Evolutionary conservation across 306 rosid genomes (phyloP).

Genomic region (Arachis hypogaea): DNA sequence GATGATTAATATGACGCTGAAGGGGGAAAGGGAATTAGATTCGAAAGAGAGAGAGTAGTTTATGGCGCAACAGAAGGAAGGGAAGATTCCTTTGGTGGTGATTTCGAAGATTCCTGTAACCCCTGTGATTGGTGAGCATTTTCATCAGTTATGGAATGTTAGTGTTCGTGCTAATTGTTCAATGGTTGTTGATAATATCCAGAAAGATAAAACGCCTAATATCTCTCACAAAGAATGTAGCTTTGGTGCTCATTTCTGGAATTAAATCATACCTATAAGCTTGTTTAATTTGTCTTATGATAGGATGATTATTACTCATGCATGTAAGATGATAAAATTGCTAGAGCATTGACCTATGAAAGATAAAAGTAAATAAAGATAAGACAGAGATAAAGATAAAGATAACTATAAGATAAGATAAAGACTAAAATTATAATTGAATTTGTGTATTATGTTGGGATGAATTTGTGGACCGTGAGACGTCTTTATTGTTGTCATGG

Average conservation of each 20-base stretch:
- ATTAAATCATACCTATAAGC: too few species aligned
- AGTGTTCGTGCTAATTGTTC: constrained; percentile 42
- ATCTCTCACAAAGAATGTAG: constrained; percentile 39
- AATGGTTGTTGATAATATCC: constrained; percentile 47
- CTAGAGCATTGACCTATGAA: too few species aligned
- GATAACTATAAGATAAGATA: too few species aligned
- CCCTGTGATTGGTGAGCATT: constrained; percentile 23
- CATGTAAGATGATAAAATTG: too few species aligned
- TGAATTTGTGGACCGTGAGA: too few species aligned
- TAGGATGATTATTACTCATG: too few species aligned
- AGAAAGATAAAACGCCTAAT: constrained; percentile 18
- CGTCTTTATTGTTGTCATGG: too few species aligned
- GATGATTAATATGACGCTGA: constrained; percentile 31
- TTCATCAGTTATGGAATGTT: constrained; percentile 31
- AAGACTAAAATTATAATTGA: too few species aligned
- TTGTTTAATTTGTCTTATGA: too few species aligned
- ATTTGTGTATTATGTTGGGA: too few species aligned
- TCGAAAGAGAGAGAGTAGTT: constrained; percentile 14
- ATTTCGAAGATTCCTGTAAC: constrained; percentile 45
- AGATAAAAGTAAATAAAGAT: too few species aligned
- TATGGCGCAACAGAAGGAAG: constrained; percentile 20
- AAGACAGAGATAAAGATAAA: too few species aligned
- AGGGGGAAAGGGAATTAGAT: constrained; percentile 44
- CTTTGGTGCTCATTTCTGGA: background rate
- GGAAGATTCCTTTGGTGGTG: constrained; percentile 45